phyloP scores from a whole-genome alignment of 345 rosid genomes.

The Populus deltoides region DNA sequence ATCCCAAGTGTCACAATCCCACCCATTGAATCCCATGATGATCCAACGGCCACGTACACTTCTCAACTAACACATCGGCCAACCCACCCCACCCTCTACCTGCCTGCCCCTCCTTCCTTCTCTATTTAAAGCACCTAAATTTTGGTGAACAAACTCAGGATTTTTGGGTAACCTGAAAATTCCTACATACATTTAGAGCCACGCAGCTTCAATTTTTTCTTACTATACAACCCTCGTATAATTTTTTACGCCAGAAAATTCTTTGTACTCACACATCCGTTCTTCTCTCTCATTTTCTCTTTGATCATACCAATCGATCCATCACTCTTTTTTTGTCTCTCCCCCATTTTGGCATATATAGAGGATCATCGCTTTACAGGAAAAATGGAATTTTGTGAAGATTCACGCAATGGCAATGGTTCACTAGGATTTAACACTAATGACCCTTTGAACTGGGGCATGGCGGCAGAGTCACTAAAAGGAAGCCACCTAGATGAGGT shows the following conservation, averaged over 20 bases:
- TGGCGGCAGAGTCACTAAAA: conserved; percentile 59
- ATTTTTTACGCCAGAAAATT: not conserved
- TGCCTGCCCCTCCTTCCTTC: too few species aligned
- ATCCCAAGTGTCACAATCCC: conserved; percentile 16
- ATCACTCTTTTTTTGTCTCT: not conserved
- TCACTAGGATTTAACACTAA: not conserved
- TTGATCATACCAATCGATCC: not conserved
- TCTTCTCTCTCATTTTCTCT: not conserved
- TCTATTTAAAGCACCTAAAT: conserved; percentile 28
- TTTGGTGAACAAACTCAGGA: conserved; percentile 13
- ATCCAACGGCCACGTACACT: conserved; percentile 30
- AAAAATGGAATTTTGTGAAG: conserved; percentile 6
- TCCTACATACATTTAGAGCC: not conserved
- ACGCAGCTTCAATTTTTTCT: too few species aligned
- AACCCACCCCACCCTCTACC: conserved; percentile 23
- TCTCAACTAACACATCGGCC: conserved; percentile 45
- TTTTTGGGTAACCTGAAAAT: conserved; percentile 22
- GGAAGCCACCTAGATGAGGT: conserved; percentile 90
- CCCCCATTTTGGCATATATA: not conserved
- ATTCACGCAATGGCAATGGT: not conserved
- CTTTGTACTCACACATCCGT: too few species aligned
- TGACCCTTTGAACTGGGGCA: conserved; percentile 75
- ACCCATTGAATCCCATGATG: not conserved
- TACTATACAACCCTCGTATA: not conserved
- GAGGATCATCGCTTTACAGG: not conserved